Percentiles rank a stretch among this genome's conserved stretches.
Conservation (phyloP, 352 stramenopile genomes). For the Pythium phragmitis region DNA sequence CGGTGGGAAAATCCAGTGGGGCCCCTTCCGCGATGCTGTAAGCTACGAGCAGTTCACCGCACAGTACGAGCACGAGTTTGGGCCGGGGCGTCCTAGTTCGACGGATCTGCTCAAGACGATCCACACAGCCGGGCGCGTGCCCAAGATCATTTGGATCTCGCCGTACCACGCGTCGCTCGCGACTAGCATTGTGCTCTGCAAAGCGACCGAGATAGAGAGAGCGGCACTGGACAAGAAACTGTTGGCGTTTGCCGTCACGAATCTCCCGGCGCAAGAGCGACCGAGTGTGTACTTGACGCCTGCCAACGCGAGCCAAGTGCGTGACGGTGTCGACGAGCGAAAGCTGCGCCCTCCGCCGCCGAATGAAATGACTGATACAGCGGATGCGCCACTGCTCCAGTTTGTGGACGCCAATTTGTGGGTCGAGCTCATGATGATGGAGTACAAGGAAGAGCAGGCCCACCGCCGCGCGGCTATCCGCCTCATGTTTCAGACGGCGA, state of each 20-base stretch:
- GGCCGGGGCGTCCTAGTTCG: constrained; percentile 1
- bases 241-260: constrained; percentile 60
- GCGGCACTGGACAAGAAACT: constrained; percentile 63
- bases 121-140: constrained; percentile 29
- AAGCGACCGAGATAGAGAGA: constrained; percentile 63
- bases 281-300: constrained; percentile 45
- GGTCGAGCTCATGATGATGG: constrained; percentile 87
- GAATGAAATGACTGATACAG: constrained; percentile 21
- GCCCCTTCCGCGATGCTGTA: constrained; percentile 50
- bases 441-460: constrained; percentile 92
- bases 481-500: constrained; percentile 92
- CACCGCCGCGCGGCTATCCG: constrained; percentile 87
- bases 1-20: constrained; percentile 55
- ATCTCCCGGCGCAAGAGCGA: constrained; percentile 57
- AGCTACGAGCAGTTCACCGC: constrained; percentile 56
- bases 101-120: constrained; percentile 20
- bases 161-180: constrained; percentile 70
- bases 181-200: constrained; percentile 70
- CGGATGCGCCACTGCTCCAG: constrained; percentile 21
- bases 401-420: constrained; percentile 80
- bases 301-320: background rate
- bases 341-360: background rate
- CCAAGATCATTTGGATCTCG: constrained; percentile 82
- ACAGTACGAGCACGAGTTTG: constrained; percentile 44
- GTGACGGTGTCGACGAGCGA: background rate